Evolutionary conservation across 2,329 filamentous ascomycete species (phyloP).

Genomic region (Xylariaceae sp.): DNA sequence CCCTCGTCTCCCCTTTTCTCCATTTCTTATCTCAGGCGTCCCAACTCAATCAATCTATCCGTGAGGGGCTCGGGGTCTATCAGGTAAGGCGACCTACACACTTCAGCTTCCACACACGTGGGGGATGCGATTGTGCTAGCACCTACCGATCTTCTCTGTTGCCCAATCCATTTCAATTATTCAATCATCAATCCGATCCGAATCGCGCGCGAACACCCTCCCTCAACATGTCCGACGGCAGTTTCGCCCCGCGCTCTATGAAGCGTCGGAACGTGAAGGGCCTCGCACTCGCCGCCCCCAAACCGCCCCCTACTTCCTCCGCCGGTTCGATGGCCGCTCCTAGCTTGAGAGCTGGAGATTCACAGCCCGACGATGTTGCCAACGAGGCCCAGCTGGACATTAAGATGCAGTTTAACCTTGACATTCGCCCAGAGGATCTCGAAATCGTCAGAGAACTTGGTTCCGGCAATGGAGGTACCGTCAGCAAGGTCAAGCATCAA

Average conservation of each 20-base stretch:
- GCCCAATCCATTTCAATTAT: conserved; percentile 6
- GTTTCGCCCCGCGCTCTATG: conserved; percentile 71
- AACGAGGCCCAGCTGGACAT: conserved; percentile 75
- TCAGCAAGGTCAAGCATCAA: conserved; percentile 95
- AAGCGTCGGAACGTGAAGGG: conserved; percentile 99
- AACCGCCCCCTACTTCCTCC: conserved; percentile 67
- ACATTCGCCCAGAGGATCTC: conserved; percentile 86
- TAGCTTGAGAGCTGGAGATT: conserved; percentile 38
- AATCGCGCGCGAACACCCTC: conserved; percentile 8
- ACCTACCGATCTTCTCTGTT: neutral
- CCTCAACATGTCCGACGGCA: conserved; percentile 53
- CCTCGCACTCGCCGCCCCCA: conserved; percentile 76
- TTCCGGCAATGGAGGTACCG: conserved; percentile 93
- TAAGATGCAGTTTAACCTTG: conserved; percentile 92
- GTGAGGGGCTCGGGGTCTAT: conserved; percentile 22
- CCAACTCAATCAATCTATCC: no score
- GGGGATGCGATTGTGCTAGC: conserved; percentile 15
- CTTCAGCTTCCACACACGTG: conserved; percentile 6
- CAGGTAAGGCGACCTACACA: conserved; percentile 12
- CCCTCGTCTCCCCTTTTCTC: no score
- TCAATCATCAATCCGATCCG: conserved; percentile 4
- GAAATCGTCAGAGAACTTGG: conserved; percentile 92
- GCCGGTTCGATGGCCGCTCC: conserved; percentile 58
- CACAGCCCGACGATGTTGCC: conserved; percentile 48
- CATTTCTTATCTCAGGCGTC: no score